A percentile compares a stretch with the other conserved stretches of the same genome.
These are phyloP conservation scores for Hanseniaspora jakobsenii DNA, from an alignment of 805 yeast genomes.

Conservation along the genomic window DNA sequence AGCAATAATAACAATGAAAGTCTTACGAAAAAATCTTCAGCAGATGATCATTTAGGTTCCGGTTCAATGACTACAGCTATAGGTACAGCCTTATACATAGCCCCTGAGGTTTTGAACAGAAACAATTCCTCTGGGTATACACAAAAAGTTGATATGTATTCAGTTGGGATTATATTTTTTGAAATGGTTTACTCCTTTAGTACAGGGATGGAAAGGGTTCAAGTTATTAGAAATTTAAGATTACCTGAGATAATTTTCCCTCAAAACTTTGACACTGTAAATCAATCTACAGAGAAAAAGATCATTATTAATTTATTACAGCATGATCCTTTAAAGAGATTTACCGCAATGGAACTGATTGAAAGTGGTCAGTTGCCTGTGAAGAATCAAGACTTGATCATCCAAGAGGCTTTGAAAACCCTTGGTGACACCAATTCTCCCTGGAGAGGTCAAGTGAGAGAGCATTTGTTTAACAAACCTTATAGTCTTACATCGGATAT, in stretches of 20 bases:
- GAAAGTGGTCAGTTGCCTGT: conserved; percentile 78
- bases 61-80: conserved; percentile 85
- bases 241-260: conserved; percentile 56
- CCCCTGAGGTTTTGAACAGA: conserved; percentile 71
- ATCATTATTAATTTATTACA: conserved; percentile 57
- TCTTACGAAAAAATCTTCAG: not conserved
- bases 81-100: conserved; percentile 89
- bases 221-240: conserved; percentile 56
- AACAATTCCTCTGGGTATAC: conserved; percentile 50
- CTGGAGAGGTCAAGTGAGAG: conserved; percentile 87
- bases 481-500: conserved; percentile 75
- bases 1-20: conserved; percentile 20
- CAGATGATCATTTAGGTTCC: conserved; percentile 21
- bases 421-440: conserved; percentile 84
- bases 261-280: conserved; percentile 42
- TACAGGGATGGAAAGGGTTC: conserved; percentile 92
- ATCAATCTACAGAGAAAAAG: conserved; percentile 46
- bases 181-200: conserved; percentile 78
- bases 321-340: conserved; percentile 69
- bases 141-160: conserved; percentile 91
- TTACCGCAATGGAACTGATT: conserved; percentile 63
- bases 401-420: conserved; percentile 75
- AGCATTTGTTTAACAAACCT: conserved; percentile 73
- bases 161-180: conserved; percentile 86
- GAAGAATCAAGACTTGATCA: conserved; percentile 78